Evolutionary conservation across 768 basidiomycete genomes (phyloP).

Genomic region (Chalciporus sphaerocephalus): DNA sequence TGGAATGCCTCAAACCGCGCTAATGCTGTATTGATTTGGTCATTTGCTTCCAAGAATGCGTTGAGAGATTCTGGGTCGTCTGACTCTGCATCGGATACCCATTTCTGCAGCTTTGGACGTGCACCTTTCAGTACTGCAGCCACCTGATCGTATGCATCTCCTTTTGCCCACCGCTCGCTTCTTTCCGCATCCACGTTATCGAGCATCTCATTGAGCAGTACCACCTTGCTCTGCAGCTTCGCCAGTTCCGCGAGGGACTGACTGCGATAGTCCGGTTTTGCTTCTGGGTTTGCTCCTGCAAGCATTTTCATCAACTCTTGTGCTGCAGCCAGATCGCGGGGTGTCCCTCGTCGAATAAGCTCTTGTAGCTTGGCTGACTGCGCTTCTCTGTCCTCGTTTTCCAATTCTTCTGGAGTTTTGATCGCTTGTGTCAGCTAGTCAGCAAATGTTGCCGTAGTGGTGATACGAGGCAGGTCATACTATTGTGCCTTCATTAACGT

Average conservation of each 20-base stretch:
- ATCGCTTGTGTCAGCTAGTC: slow-evolving; percentile 55
- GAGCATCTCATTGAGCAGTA: slow-evolving; percentile 94
- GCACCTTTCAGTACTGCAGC: slow-evolving; percentile 75
- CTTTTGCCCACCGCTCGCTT: slow-evolving; percentile 77
- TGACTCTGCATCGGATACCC: slow-evolving; percentile 90
- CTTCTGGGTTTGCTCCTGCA: slow-evolving; percentile 91
- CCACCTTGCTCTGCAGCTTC: slow-evolving; percentile 91
- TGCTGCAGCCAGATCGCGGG: slow-evolving; percentile 89
- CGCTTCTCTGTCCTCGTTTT: slow-evolving; percentile 90
- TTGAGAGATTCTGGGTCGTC: slow-evolving; percentile 90
- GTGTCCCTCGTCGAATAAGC: slow-evolving; percentile 91
- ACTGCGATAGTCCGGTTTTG: slow-evolving; percentile 88
- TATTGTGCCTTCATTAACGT: slow-evolving; percentile 18
- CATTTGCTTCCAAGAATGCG: slow-evolving; percentile 92
- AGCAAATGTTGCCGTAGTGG: background rate
- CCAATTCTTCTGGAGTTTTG: slow-evolving; percentile 93
- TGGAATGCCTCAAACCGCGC: slow-evolving; percentile 91
- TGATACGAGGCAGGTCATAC: slow-evolving; percentile 6
- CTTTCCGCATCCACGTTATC: slow-evolving; percentile 76
- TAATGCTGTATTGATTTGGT: slow-evolving; percentile 92
- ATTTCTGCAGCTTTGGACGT: slow-evolving; percentile 93
- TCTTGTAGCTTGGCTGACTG: slow-evolving; percentile 99
- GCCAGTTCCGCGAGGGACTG: slow-evolving; percentile 88
- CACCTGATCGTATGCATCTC: slow-evolving; percentile 97
- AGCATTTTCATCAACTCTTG: slow-evolving; percentile 97